Evolutionary conservation across 192 early-diverging fungal genomes (phyloP).

Genomic region (Entomortierella chlamydospora): DNA sequence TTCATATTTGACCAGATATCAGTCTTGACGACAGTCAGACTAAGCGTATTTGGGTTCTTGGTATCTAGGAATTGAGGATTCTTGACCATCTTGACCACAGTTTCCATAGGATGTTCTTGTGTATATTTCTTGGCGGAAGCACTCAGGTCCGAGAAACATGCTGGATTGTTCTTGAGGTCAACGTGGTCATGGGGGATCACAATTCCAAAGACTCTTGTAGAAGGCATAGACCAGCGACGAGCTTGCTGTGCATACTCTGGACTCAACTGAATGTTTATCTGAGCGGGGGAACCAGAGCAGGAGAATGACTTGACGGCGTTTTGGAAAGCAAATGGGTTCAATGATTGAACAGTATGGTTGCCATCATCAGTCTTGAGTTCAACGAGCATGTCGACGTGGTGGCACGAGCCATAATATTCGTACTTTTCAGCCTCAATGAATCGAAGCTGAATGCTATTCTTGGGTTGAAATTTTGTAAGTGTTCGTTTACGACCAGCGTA

Average conservation of each 20-base stretch:
- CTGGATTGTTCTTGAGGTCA: slow-evolving; percentile 36
- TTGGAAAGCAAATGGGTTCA: slow-evolving; percentile 47
- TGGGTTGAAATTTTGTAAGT: slow-evolving; percentile 18
- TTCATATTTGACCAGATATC: slow-evolving; percentile 48
- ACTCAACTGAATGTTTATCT: slow-evolving; percentile 22
- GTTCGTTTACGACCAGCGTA: slow-evolving; percentile 6
- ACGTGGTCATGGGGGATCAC: slow-evolving; percentile 45
- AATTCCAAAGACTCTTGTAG: slow-evolving; percentile 15
- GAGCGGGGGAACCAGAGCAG: slow-evolving; percentile 5
- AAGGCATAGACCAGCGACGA: slow-evolving; percentile 22
- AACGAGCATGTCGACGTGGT: slow-evolving; percentile 41
- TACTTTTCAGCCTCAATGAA: slow-evolving; percentile 24
- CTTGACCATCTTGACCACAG: slow-evolving; percentile 49
- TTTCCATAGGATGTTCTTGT: slow-evolving; percentile 18
- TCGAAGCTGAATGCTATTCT: slow-evolving; percentile 23
- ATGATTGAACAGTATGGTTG: slow-evolving; percentile 16
- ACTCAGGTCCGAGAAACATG: slow-evolving; percentile 13
- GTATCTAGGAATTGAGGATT: slow-evolving; percentile 11
- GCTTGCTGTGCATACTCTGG: slow-evolving; percentile 20
- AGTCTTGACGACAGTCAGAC: slow-evolving; percentile 20
- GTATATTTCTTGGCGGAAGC: slow-evolving; percentile 6
- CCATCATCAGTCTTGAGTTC: slow-evolving; percentile 37
- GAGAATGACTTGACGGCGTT: slow-evolving; percentile 27
- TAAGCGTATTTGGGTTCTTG: slow-evolving; percentile 16
- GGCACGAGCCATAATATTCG: slow-evolving; percentile 20